Evolutionary conservation across 768 basidiomycete genomes (phyloP).

Genomic region (Tephrocybe sp.): DNA sequence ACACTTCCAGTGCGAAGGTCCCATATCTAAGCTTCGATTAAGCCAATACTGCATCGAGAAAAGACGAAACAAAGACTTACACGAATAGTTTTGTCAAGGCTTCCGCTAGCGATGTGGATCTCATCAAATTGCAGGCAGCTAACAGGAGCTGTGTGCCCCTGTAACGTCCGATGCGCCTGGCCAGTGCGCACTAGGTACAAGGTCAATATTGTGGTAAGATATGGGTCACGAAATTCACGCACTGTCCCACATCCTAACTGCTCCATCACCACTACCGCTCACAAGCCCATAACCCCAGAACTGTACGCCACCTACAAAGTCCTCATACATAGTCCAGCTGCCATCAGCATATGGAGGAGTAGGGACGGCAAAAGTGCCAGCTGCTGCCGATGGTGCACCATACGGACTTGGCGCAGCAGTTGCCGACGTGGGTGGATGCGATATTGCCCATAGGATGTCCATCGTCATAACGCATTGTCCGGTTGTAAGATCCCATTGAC

Average conservation of each 20-base stretch:
- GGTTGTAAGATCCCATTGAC: constrained; percentile 96
- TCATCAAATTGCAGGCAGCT: constrained; percentile 98
- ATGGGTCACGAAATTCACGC: constrained; percentile 33
- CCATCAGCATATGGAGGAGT: constrained; percentile 89
- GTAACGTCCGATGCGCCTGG: constrained; percentile 88
- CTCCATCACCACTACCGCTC: constrained; percentile 95
- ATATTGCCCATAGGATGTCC: constrained; percentile 99
- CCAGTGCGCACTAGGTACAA: constrained; percentile 84
- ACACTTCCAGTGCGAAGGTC: constrained; percentile 89
- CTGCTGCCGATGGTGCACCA: constrained; percentile 49
- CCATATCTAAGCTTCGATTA: constrained; percentile 72
- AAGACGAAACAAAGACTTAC: constrained; percentile 45
- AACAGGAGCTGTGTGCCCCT: constrained; percentile 91
- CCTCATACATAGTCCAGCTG: constrained; percentile 92
- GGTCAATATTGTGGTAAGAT: not conserved
- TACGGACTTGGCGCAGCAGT: constrained; percentile 41
- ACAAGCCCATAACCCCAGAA: constrained; percentile 99
- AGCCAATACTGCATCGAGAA: constrained; percentile 1
- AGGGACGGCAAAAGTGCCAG: constrained; percentile 73
- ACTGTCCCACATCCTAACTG: constrained; percentile 99
- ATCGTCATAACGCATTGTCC: constrained; percentile 99
- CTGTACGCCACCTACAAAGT: constrained; percentile 96
- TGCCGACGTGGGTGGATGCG: constrained; percentile 64
- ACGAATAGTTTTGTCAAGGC: constrained; percentile 89
- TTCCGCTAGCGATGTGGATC: constrained; percentile 87